phyloP scores from a whole-genome alignment of 2,329 filamentous ascomycete genomes.

The Bipolaris bicolor region DNA sequence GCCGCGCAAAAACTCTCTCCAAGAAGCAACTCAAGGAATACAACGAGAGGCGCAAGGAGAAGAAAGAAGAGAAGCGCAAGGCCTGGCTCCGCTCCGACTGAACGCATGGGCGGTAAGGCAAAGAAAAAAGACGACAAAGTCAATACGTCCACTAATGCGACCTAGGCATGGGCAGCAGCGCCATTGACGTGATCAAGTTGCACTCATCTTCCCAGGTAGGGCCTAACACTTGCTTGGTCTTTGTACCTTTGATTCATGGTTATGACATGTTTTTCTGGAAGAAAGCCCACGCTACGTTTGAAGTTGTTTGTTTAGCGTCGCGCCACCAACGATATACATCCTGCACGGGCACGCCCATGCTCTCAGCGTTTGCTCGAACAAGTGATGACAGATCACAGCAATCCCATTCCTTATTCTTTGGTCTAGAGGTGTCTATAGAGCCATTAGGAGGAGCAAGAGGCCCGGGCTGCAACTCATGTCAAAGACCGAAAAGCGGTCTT shows the following conservation, averaged over 20 bases:
- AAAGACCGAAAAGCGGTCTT: constrained; percentile 5
- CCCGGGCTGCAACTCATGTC: not conserved
- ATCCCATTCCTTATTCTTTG: constrained; percentile 10
- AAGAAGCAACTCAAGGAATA: constrained; percentile 90
- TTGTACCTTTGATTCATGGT: constrained; percentile 8
- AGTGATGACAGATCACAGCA: constrained; percentile 1
- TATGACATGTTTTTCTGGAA: constrained; percentile 1
- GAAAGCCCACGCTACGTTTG: not conserved
- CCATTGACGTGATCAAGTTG: constrained; percentile 6
- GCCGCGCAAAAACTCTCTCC: constrained; percentile 79
- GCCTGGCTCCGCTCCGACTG: constrained; percentile 86
- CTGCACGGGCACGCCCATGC: not conserved
- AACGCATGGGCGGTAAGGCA: constrained; percentile 38
- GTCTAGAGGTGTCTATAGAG: constrained; percentile 4
- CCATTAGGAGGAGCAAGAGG: constrained; percentile 4
- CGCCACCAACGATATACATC: not conserved
- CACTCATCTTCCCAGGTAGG: constrained; percentile 27
- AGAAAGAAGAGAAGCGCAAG: constrained; percentile 91
- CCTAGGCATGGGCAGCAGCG: constrained; percentile 19
- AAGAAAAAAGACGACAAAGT: constrained; percentile 20
- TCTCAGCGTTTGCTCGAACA: constrained; percentile 7
- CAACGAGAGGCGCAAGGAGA: constrained; percentile 85
- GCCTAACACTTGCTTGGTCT: constrained; percentile 10
- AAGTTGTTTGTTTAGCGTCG: constrained; percentile 4
- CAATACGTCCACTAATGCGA: constrained; percentile 40